A percentile compares a stretch with the other conserved stretches of the same genome.
Conservation (phyloP, 1,139 yeast species). For the Eremothecium gossypii region DNA sequence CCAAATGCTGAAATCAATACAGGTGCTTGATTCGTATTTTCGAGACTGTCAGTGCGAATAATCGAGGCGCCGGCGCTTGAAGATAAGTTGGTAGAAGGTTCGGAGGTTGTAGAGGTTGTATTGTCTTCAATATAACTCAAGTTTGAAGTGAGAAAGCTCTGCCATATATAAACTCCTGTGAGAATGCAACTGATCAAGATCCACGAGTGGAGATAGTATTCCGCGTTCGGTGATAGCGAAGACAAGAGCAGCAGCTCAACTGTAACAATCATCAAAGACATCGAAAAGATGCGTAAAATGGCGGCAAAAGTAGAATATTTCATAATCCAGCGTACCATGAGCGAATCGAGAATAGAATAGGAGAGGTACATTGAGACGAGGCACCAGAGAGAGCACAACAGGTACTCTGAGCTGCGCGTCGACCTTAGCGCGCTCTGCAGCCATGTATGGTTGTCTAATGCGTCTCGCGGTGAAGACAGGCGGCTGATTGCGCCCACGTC, state of each 20-base stretch:
- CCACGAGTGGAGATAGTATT: conserved; percentile 83
- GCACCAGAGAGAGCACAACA: conserved; percentile 72
- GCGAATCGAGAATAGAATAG: conserved; percentile 76
- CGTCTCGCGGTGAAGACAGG: neutral
- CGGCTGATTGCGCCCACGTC: neutral
- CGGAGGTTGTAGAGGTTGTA: conserved; percentile 8
- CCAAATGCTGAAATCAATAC: neutral
- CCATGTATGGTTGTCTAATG: conserved; percentile 9
- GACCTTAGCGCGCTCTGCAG: conserved; percentile 35
- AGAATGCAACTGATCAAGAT: conserved; percentile 75
- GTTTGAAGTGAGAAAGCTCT: conserved; percentile 83
- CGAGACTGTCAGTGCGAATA: neutral
- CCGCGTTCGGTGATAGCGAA: conserved; percentile 44
- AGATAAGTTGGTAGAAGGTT: neutral
- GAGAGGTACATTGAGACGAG: conserved; percentile 78
- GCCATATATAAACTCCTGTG: conserved; percentile 76
- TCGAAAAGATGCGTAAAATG: conserved; percentile 71
- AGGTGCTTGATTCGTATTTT: neutral
- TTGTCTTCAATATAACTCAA: conserved; percentile 45
- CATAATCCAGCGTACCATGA: conserved; percentile 90
- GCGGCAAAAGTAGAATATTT: conserved; percentile 85
- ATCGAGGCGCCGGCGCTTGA: neutral
- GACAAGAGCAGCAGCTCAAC: conserved; percentile 59
- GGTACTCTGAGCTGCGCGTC: conserved; percentile 60
- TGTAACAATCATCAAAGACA: conserved; percentile 65